These are phyloP conservation scores for Rehmannia glutinosa DNA, from an alignment of 257 asterid species.

Conservation along the genomic window DNA sequence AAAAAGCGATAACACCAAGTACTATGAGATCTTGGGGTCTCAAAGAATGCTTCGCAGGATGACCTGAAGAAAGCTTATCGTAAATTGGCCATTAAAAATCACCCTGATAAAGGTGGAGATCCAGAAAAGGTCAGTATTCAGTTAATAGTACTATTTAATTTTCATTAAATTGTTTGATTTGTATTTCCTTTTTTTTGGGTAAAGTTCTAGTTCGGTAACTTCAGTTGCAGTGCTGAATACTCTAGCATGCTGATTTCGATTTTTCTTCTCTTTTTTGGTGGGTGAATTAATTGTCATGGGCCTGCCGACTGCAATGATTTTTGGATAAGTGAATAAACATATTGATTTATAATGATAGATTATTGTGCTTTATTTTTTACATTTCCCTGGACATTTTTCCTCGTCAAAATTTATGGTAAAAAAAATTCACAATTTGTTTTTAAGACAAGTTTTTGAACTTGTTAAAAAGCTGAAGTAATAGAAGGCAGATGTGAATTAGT, in stretches of 20 bases:
- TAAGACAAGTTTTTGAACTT: no score
- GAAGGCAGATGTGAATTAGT: no score
- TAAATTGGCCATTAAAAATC: slow-evolving; percentile 74
- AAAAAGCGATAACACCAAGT: slow-evolving; percentile 71
- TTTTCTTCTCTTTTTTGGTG: no score
- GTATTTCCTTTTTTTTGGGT: not conserved
- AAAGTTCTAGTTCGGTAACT: slow-evolving; percentile 3
- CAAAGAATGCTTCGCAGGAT: slow-evolving; percentile 62
- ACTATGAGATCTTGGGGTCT: slow-evolving; percentile 68
- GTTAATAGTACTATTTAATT: not conserved
- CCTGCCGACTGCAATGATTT: no score
- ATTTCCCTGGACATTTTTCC: no score
- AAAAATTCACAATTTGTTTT: no score
- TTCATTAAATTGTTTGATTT: not conserved
- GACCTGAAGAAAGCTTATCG: slow-evolving; percentile 84
- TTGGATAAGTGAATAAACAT: no score
- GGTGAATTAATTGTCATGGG: no score
- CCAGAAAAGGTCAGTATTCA: slow-evolving; percentile 57
- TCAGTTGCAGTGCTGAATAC: not conserved
- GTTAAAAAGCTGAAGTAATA: no score
- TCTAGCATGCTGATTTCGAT: not conserved
- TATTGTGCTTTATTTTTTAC: no score
- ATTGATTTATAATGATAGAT: no score
- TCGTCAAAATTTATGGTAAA: no score
- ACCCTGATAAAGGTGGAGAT: slow-evolving; percentile 90